Conservation (phyloP, 2,329 filamentous ascomycete genomes). For the Hymenoscyphus repandus region DNA sequence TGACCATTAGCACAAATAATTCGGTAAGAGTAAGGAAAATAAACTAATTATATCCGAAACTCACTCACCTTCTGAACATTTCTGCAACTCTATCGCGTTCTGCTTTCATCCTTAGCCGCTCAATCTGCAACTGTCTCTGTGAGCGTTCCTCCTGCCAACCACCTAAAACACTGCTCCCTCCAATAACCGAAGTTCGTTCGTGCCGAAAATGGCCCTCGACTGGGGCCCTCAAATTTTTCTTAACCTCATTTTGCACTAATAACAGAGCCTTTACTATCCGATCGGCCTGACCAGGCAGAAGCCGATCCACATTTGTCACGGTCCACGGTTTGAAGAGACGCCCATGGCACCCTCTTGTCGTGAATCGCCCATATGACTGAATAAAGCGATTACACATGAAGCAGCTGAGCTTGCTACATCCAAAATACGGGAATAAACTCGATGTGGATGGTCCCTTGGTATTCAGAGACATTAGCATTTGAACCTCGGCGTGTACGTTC, state of each 20-base stretch:
- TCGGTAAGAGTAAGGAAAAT: too few relatives aligned
- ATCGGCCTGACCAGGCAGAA: background rate
- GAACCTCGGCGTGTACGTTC: slow-evolving; percentile 6
- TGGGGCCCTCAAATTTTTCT: background rate
- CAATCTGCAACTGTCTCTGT: too few relatives aligned
- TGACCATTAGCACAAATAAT: too few relatives aligned
- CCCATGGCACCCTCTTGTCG: slow-evolving; percentile 11
- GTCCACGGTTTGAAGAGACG: slow-evolving; percentile 4
- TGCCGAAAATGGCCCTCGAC: background rate
- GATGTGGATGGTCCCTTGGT: background rate
- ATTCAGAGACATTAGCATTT: slow-evolving; percentile 2
- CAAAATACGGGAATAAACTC: slow-evolving; percentile 3
- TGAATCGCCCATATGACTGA: slow-evolving; percentile 1
- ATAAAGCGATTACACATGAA: slow-evolving; percentile 11
- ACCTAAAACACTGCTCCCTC: slow-evolving; percentile 1
- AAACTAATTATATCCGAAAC: too few relatives aligned
- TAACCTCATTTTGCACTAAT: background rate
- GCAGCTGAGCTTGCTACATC: slow-evolving; percentile 11
- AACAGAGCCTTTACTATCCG: background rate
- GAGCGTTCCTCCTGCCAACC: background rate
- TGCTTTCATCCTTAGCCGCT: too few relatives aligned
- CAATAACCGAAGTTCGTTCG: slow-evolving; percentile 3
- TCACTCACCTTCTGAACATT: too few relatives aligned
- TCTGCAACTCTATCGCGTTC: too few relatives aligned
- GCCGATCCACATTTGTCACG: background rate